Conservation (phyloP, 768 basidiomycete species). For the Pluteus cervinus region DNA sequence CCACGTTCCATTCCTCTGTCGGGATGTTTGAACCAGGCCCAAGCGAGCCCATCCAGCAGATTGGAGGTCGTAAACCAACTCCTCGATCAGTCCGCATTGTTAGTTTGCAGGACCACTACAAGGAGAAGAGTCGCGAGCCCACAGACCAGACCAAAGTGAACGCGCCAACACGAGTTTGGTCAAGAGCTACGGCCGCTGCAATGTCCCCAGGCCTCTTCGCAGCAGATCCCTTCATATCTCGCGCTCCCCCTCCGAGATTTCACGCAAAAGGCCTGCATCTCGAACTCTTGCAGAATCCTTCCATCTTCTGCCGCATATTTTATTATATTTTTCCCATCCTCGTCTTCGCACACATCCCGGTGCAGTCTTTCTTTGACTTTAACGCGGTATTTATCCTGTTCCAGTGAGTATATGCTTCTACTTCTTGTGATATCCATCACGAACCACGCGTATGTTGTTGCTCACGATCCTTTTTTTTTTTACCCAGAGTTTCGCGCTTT, state of each 20-base stretch:
- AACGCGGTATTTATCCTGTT: conserved; percentile 80
- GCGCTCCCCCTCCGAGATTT: conserved; percentile 52
- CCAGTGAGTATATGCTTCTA: conserved; percentile 52
- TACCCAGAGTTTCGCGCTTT: conserved; percentile 60
- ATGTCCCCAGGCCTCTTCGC: conserved; percentile 28
- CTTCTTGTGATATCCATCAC: no score
- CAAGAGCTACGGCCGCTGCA: conserved; percentile 34
- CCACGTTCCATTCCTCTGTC: conserved; percentile 57
- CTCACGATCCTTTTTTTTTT: conserved; percentile 3
- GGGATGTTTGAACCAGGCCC: conserved; percentile 26
- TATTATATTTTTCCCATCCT: conserved; percentile 69
- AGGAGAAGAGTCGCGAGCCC: conserved; percentile 30
- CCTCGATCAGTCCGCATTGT: conserved; percentile 81
- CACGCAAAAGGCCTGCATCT: conserved; percentile 61
- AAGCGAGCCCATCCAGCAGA: conserved; percentile 24
- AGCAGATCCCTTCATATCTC: conserved; percentile 20
- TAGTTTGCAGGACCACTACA: conserved; percentile 49
- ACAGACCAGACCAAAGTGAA: conserved; percentile 46
- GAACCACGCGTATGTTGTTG: conserved; percentile 5
- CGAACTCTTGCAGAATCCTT: conserved; percentile 60
- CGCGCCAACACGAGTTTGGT: conserved; percentile 43
- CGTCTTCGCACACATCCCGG: conserved; percentile 62
- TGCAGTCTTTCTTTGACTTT: conserved; percentile 86
- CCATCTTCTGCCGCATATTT: conserved; percentile 46
- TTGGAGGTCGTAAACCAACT: conserved; percentile 70